Percentiles rank a stretch among this genome's conserved stretches.
phyloP scores from a whole-genome alignment of 257 asterid species.

The Penstemon davidsonii region DNA sequence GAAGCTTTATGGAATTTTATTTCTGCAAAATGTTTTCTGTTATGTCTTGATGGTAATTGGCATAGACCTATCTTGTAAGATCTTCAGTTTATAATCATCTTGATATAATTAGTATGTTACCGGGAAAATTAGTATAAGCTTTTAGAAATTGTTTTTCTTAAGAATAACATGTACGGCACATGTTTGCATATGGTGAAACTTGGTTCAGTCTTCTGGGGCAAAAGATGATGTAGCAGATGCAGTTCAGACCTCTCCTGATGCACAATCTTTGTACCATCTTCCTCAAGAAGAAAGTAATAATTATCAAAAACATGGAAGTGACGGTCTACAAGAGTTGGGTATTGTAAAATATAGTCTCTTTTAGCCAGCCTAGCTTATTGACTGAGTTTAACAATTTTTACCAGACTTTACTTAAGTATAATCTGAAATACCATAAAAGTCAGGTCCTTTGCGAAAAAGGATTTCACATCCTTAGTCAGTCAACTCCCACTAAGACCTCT shows the following conservation, averaged over 20 bases:
- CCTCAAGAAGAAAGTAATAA: conserved; percentile 10
- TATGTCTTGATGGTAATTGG: neutral
- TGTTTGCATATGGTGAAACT: neutral
- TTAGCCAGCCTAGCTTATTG: neutral
- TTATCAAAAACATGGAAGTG: neutral
- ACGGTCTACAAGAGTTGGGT: conserved; percentile 9
- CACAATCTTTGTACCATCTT: conserved; percentile 15
- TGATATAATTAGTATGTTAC: neutral
- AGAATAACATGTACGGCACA: neutral
- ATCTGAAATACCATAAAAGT: neutral
- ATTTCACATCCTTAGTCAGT: too few relatives aligned
- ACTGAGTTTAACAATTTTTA: neutral
- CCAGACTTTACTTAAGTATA: neutral
- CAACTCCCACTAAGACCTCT: too few relatives aligned
- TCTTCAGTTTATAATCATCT: neutral
- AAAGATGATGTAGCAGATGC: neutral
- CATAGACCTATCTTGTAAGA: neutral
- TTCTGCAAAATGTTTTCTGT: neutral
- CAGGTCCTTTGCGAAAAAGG: neutral
- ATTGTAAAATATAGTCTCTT: neutral
- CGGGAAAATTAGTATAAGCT: neutral
- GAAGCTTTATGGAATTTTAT: neutral
- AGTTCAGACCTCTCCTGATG: conserved; percentile 7
- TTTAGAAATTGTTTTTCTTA: neutral
- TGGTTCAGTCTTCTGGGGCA: neutral